phyloP scores from a whole-genome alignment of 2,329 filamentous ascomycete genomes.

The Thielaviopsis cerberus region DNA sequence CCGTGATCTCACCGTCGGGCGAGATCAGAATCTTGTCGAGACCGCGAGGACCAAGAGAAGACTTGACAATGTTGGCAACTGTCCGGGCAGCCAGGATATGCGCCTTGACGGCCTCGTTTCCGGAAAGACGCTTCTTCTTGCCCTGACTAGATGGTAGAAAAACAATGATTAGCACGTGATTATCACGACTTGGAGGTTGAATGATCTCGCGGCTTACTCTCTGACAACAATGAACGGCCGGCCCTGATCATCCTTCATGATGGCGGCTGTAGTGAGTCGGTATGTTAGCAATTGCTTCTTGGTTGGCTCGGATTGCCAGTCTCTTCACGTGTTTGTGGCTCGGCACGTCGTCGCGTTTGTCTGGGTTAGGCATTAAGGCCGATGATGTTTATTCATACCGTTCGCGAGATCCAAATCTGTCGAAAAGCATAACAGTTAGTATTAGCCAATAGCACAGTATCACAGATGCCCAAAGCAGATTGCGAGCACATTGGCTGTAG shows the following conservation, averaged over 20 bases:
- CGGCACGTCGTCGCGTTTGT: slow-evolving; percentile 10
- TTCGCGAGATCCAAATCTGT: slow-evolving; percentile 69
- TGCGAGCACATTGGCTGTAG: neutral
- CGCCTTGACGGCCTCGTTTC: slow-evolving; percentile 92
- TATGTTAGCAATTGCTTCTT: slow-evolving; percentile 2
- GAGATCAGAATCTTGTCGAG: slow-evolving; percentile 99
- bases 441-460: neutral
- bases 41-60: slow-evolving; percentile 82
- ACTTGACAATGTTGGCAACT: slow-evolving; percentile 92
- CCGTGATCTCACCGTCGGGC: slow-evolving; percentile 93
- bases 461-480: neutral
- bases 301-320: neutral
- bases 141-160: slow-evolving; percentile 48
- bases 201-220: slow-evolving; percentile 46
- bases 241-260: slow-evolving; percentile 95
- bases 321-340: slow-evolving; percentile 1
- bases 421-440: slow-evolving; percentile 4
- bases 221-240: slow-evolving; percentile 94
- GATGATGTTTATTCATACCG: slow-evolving; percentile 33
- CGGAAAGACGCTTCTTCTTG: slow-evolving; percentile 91
- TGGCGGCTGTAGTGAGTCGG: slow-evolving; percentile 28
- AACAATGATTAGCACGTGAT: slow-evolving; percentile 14
- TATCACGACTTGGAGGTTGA: slow-evolving; percentile 1
- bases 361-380: slow-evolving; percentile 5
- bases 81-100: slow-evolving; percentile 94